Base-by-base conservation (phyloP, 192 early-diverging fungal species). In the Pilobolus umbonatus region DNA sequence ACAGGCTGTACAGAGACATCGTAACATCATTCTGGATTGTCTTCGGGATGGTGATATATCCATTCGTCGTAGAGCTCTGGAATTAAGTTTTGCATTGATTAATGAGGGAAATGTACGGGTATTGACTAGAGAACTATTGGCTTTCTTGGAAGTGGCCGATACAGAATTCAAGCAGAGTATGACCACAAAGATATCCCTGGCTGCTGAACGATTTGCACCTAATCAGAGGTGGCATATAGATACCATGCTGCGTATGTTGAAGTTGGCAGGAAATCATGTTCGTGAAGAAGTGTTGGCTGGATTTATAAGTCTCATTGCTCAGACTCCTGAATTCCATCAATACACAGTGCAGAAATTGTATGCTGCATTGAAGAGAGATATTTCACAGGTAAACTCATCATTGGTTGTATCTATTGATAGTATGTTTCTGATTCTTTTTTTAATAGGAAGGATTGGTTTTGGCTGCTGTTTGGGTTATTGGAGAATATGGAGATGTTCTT, bases 191-290 rank as follows among this genome's bases (percentile, higher is more conserved):
- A 91, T 99, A 49, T 87, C 88, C 32, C 85, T 95, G 4, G 92
- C 93, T 45, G 94, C 95, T n/a, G 91, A 90, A 22, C 77, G 75
- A 48, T 98, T 90, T 67, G 88, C 92, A 39, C 94, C 95, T 22
- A 94, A 93, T 66, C 89, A 88, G 56, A 88, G 93, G 36, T 99
- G 97, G 97, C 95, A 98, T 62, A 81, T 97, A 50, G 97, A 99
- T 62, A 97, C 93, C 2, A 85, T 98, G 45, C 74, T 91, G 60
- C 86, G 96, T 7, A 92, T 98, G 31, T 73, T 98, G 40, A 82
- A 87, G 48, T 67, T 87, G 55, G 85, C 80, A 28, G 86, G 87
- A 35, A 83, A 77, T 51, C 74, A 83, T 75, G 75, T 90, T n/a
- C 76, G 82, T 21, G 81, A 80, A 60, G 89, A 90, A 62, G 85